Conservation (phyloP, 2,329 filamentous ascomycete species). For the Aspergillus phoenicis region DNA sequence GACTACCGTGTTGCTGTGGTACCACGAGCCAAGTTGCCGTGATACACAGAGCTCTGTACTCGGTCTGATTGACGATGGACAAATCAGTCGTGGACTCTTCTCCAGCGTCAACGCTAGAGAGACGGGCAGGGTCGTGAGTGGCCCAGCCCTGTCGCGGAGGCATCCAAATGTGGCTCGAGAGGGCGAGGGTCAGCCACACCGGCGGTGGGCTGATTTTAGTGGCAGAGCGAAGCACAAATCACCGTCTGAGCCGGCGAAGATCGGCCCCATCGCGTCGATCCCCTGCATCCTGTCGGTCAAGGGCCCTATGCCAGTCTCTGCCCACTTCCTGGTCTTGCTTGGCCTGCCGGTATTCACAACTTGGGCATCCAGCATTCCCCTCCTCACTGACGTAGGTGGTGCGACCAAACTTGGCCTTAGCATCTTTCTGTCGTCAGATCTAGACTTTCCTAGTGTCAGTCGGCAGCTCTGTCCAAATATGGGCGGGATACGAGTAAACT, state of each 20-base stretch:
- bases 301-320: neutral
- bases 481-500: neutral
- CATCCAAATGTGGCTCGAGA: slow-evolving; percentile 4
- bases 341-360: neutral
- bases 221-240: neutral
- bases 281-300: slow-evolving; percentile 14
- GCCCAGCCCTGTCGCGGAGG: neutral
- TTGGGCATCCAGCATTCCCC: slow-evolving; percentile 12
- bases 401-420: neutral
- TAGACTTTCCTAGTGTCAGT: neutral
- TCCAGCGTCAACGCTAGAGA: neutral
- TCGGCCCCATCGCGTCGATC: slow-evolving; percentile 9
- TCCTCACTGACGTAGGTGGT: slow-evolving; percentile 12
- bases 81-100: neutral
- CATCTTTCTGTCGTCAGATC: neutral
- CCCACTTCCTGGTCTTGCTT: slow-evolving; percentile 1
- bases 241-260: neutral
- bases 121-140: neutral
- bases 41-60: neutral
- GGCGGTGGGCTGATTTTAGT: slow-evolving; percentile 12
- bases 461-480: neutral
- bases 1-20: slow-evolving; percentile 1
- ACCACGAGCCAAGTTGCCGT: neutral
- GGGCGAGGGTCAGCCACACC: slow-evolving; percentile 4
- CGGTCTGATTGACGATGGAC: neutral